Base-by-base conservation (phyloP, 1,284 basidiomycete genomes). In the Laetiporus sulphureus region DNA sequence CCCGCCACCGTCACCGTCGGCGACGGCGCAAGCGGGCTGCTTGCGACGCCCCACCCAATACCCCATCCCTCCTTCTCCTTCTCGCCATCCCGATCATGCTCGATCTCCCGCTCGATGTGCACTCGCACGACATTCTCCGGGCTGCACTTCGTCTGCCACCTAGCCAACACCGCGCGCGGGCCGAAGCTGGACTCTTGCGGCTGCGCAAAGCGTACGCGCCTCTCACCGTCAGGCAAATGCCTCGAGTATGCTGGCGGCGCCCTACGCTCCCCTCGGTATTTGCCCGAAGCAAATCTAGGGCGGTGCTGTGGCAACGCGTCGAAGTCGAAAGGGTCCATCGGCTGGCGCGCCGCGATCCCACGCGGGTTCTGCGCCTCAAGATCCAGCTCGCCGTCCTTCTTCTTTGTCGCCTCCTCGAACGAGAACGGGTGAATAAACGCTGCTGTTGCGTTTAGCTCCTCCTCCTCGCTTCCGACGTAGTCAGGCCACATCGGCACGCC, bases 351-450 rank as follows among this genome's bases (percentile, higher is more conserved):
- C 16, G 49, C 49, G n/a, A 52, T 36, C n/a, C 33, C 34, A 3
- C 40, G 23, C 5, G 33, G 42, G 16, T 44, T 40, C 32, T 51
- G 48, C 1, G 54, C 55, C 42, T 58, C 56, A 20, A 54, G 32
- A 36, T 55, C 51, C 12, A n/a, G n/a, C n/a, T 6, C 39, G 23
- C 29, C 31, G 4, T 30, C 38, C 29, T 53, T 37, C 24, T 57
- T 54, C 21, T 57, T 61, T 42, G 57, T 55, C 33, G 55, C 51
- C 31, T 63, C 63, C 15, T 67, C 65, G 42, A 68, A 62, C 16
- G 69, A 66, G 51, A 71, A 79, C 8, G 72, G 65, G 44, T 70
- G 69, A 40, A 80, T 80, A 59, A 81, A 81, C 5, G 64, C 59
- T 10, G 79, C 79, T 0, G 77, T 79, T 8, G 64, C 57, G 16